Base-by-base conservation (phyloP, 306 rosid species). In the Sicyos baderoa region DNA sequence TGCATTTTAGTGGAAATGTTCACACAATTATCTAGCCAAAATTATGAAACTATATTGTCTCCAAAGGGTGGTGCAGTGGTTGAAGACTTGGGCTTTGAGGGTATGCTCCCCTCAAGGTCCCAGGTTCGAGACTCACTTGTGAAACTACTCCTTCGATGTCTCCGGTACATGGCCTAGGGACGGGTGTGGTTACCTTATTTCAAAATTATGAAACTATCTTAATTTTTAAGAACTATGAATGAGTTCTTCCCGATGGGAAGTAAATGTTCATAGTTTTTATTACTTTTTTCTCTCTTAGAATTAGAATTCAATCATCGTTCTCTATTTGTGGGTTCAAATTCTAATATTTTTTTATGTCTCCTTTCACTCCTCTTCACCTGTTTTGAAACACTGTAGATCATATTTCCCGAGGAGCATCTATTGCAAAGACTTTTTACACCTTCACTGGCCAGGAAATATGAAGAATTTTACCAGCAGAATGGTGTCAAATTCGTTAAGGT, bases 371-470 rank as follows among this genome's bases (percentile, higher is more conserved):
- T 40, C 50, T 54, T 49, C 54, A 16, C 37, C 21, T 71, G 22
- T 44, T 45, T 57, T 73, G 52, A 77, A 73, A 74, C 50, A n/a
- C 49, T 72, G 76, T 54, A 81, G 97, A 82, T 89, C 59, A 75
- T 89, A 79, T 92, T 89, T 79, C 97, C 96, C 11, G 97, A 92
- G 67, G 72, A 82, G 60, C 91, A 87, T 81, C 84, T 92, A 45
- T 81, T 92, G 83, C 85, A 70, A 83, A 87, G 98, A 76, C 79
- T 89, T 68, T 92, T 92, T 80, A 87, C 98, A 83, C 91, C 93
- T 84, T 84, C 96, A 70, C 91, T 92, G 74, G 82, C 95, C 64
- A 78, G 42, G 74, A 92, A 87, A 83, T 92, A 89, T 75, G 98
- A 92, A 78, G 87, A 89, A 73, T 90, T 89, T 72, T 92, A 89